A percentile compares a stretch with the other conserved stretches of the same genome.
Evolutionary conservation across 139 green algal species (phyloP).

Genomic region (Astrephomene gubernaculifera): DNA sequence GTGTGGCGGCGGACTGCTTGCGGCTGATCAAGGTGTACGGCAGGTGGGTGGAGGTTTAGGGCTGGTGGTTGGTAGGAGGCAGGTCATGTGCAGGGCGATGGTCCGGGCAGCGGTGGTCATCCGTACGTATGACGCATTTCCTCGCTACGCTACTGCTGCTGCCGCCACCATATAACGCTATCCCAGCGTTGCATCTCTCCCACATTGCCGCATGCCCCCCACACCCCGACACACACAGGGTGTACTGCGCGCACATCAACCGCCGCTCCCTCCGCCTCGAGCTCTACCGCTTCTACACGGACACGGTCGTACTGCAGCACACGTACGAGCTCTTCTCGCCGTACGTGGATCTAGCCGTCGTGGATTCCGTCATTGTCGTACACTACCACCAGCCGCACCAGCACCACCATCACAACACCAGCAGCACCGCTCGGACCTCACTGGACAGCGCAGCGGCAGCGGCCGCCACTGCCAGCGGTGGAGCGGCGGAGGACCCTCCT

Average conservation of each 20-base stretch:
- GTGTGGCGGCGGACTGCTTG: conserved; percentile 6
- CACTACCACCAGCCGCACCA: not conserved
- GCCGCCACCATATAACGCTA: too few relatives aligned
- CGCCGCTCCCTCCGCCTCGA: conserved; percentile 47
- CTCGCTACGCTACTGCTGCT: too few relatives aligned
- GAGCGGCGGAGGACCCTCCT: too few relatives aligned
- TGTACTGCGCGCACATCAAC: conserved; percentile 71
- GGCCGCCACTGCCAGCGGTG: too few relatives aligned
- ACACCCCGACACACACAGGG: conserved; percentile 38
- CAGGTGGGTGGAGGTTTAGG: conserved; percentile 45
- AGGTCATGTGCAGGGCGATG: too few relatives aligned
- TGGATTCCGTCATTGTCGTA: conserved; percentile 54
- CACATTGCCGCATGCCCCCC: not conserved
- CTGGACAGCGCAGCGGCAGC: too few relatives aligned
- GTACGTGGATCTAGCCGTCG: conserved; percentile 46
- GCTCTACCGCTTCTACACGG: conserved; percentile 76
- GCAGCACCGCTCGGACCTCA: too few relatives aligned
- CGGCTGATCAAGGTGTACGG: conserved; percentile 44
- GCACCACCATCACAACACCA: too few relatives aligned
- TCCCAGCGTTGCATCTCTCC: too few relatives aligned
- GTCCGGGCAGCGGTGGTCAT: too few relatives aligned
- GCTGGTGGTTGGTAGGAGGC: too few relatives aligned
- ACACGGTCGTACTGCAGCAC: conserved; percentile 69
- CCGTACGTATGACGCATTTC: too few relatives aligned
- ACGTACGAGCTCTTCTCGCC: conserved; percentile 56